Evolutionary conservation across 495 filamentous ascomycete genomes (phyloP), one percentile per base, ranked within the genome.

Genomic region (Geopyxis carbonaria): DNA sequence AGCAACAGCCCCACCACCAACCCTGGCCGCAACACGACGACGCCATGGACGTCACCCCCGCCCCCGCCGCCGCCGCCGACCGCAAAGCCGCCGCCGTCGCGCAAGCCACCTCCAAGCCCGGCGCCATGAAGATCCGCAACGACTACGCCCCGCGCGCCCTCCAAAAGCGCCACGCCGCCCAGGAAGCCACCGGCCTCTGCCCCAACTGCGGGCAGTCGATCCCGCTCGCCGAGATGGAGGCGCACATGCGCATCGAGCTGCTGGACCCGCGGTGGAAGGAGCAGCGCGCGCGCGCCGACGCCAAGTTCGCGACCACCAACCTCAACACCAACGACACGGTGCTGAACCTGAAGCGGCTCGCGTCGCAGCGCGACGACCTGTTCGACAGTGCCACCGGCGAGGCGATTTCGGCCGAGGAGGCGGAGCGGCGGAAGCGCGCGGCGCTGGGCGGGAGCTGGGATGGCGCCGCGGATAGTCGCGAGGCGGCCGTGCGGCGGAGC

Each of bases 241-340:
- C 86, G 43, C 89, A 97, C 59, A 93, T 97, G 77, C 72, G 80
- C 53, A 93, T 93, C 56, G 89, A 97, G 58, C 69, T 95, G 10
- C 73, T 97, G 34, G 89, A 95, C 56, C 86, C 89, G 0, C 73
- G 78, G 23, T 97, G 91, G 89, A 89, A 91, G 59, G 84, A 94
- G 55, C 84, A 95, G 57, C 79, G 80, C 37, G 80, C 78, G 43
- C 91, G 92, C 53, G 72, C 78, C 9, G 83, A 92, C 16, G 73
- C 78, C 8, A 72, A 89, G 41, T 81, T 72, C 47, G 71, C 82
- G 5, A 85, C 82, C 0, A 93, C 85, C 20, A 94, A 93, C 45
- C 63, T 97, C 3, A 80, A 75, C 3, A 92, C 81, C 11, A 67
- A 66, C 22, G 86, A 94, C 48, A 86, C 91, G 19, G 86, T 84